Percentiles rank a stretch among this genome's conserved stretches.
Evolutionary conservation across 805 yeast genomes (phyloP).

Genomic region (Spencermartinsiella europaea): DNA sequence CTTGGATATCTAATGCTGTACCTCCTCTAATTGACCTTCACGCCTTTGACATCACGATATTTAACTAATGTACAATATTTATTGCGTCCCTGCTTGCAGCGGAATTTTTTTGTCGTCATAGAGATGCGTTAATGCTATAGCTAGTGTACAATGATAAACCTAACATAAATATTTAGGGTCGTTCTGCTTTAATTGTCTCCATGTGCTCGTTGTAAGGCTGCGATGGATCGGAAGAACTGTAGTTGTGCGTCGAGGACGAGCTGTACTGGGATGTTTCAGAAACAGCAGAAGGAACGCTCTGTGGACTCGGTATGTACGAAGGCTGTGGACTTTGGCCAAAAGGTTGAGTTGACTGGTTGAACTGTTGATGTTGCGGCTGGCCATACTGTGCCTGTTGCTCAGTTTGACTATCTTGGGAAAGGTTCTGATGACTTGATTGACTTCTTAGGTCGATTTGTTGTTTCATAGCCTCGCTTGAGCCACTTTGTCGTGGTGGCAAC

Average conservation of each 20-base stretch:
- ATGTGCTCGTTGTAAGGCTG: not conserved
- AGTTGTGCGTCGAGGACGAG: too few species aligned
- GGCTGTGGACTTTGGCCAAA: not conserved
- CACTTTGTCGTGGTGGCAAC: too few species aligned
- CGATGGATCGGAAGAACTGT: not conserved
- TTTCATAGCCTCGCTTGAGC: too few species aligned
- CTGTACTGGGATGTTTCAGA: not conserved
- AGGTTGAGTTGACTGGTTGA: not conserved
- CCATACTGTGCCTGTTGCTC: too few species aligned
- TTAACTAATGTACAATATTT: too few species aligned
- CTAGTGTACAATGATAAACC: too few species aligned
- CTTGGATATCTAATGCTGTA: constrained; percentile 19
- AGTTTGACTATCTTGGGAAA: too few species aligned
- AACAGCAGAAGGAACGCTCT: not conserved
- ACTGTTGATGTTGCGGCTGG: not conserved
- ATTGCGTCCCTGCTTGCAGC: too few species aligned
- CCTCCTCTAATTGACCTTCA: not conserved
- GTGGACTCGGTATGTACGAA: not conserved
- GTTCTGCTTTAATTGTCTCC: not conserved
- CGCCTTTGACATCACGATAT: not conserved
- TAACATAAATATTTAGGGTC: not conserved
- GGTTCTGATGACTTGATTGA: too few species aligned
- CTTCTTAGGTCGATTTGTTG: too few species aligned
- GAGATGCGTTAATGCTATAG: too few species aligned
- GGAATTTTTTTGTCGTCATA: too few species aligned